Evolutionary conservation across 2,329 filamentous ascomycete genomes (phyloP), one percentile per base, ranked within the genome.

Genomic region (Talaromyces albobiverticillius): DNA sequence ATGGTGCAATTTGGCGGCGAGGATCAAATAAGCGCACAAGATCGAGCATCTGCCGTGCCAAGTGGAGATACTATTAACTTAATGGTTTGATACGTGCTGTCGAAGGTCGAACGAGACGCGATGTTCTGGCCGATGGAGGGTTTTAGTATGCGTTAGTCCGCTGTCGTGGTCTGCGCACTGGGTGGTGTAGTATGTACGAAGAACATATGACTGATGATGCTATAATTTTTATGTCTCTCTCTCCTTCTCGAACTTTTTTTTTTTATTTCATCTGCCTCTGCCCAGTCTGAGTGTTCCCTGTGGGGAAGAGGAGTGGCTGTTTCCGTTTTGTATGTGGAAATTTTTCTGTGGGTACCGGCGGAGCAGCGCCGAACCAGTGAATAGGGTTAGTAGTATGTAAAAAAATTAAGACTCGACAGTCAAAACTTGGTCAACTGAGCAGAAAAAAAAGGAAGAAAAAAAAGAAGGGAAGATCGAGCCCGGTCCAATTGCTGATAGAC

Each of bases 1-100:
- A 52, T 52, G 49, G 49, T 52, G 49, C 49, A 52, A 52, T 52
- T 18, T 50, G 47, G 48, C 40, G 38, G 49, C 38, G 49, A 34
- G 29, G 49, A 51, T 51, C 49, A 45, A 45, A 42, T 43, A 51
- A 45, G 40, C 49, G 49, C 49, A 45, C 38, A 25, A 50, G 25
- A 46, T 46, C n/a, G 13, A 43, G 25, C 22, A 22, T 20, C 36
- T 48, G 20, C 50, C 38, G 41, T 38, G 31, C 40, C 49, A 45
- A 53, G 42, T 52, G 49, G 49, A 52, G 49, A 18, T 22, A 43
- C 13, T 50, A 25, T 40, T 18, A 20, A 41, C 18, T n/a, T 36
- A 52, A 25, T 34, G 43, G 22, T 10, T 36, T 36, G 43, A 29
- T 47, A 36, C n/a, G 34, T 31, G 34, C 26, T 52, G 51, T 32